Evolutionary conservation across 164 flowering plant genomes (phyloP), one percentile per base, ranked within the genome.

Genomic region (Magnolia officinalis): DNA sequence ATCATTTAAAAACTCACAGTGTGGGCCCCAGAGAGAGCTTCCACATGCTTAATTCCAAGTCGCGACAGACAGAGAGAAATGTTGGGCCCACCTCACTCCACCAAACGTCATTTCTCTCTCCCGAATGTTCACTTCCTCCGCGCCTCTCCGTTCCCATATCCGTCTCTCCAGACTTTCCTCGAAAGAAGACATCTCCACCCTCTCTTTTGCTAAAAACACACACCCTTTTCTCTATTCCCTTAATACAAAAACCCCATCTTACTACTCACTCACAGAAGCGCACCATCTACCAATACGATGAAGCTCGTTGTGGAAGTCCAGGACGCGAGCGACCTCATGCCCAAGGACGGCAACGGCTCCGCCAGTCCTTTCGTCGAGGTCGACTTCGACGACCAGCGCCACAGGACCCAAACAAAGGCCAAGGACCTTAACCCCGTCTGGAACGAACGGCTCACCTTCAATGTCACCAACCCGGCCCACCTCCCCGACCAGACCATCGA

Each of bases 301-400:
- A 91, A 87, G 63, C 87, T 95, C 16, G 89, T 92, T 1, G 93
- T 93, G 29, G 92, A 93, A 81, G 90, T 93, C n/a, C 78, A 87
- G 9, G 93, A 90, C 26, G 97, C 98, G 10, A 80, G 81, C 71
- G 91, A 91, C 77, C 93, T 95, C 21, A 92, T 88, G 96, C 96
- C 97, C 63, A 95, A 93, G 81, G 96, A 93, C 71, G 93, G 96
- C 0, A 87, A 92, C 4, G 98, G 97, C 31, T 90, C 93, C 0
- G 89, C 98, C 0, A 93, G 85, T 77, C 96, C 98, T 0, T 95
- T 84, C 72, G 96, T 88, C 0, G 93, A 95, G 70, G 96, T 93
- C 0, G 89, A 87, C 0, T 92, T 93, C 70, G 92, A 88, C 11
- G 86, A 80, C 0, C 92, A 93, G 75, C 63, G 79, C 0, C 89